These are phyloP conservation scores for Podaxis carcinomalis DNA, from an alignment of 768 basidiomycete genomes.

Conservation along the genomic window DNA sequence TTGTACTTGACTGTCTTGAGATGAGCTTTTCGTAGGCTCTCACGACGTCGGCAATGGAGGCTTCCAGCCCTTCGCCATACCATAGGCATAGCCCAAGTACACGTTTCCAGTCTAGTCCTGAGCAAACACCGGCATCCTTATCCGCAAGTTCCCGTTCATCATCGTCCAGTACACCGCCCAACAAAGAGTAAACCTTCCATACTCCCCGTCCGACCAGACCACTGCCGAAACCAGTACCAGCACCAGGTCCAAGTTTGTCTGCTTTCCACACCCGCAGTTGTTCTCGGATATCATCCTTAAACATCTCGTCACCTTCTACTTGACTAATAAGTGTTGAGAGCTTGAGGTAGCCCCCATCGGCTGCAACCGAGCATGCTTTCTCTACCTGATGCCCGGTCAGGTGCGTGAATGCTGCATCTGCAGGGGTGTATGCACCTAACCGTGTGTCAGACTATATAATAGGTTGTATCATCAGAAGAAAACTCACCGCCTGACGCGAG, in stretches of 20 bases:
- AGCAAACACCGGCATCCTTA: slow-evolving; percentile 43
- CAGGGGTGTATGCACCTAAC: slow-evolving; percentile 33
- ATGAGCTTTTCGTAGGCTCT: slow-evolving; percentile 49
- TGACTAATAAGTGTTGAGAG: slow-evolving; percentile 89
- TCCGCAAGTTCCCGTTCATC: slow-evolving; percentile 49
- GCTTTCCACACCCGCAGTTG: slow-evolving; percentile 85
- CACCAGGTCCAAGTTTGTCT: slow-evolving; percentile 44
- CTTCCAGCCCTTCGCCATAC: slow-evolving; percentile 74
- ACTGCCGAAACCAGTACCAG: slow-evolving; percentile 15
- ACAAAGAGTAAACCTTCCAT: slow-evolving; percentile 77
- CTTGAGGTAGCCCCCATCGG: slow-evolving; percentile 74
- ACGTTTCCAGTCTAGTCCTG: slow-evolving; percentile 90
- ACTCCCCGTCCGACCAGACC: slow-evolving; percentile 53
- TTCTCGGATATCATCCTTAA: slow-evolving; percentile 63
- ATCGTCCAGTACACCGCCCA: slow-evolving; percentile 68
- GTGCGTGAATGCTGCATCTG: slow-evolving; percentile 64
- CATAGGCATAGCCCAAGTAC: slow-evolving; percentile 88
- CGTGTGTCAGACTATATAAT: not conserved
- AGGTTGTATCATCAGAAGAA: not conserved
- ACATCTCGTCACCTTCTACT: slow-evolving; percentile 72
- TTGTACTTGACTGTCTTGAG: slow-evolving; percentile 31
- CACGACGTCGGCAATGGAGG: slow-evolving; percentile 68
- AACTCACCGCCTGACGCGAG: slow-evolving; percentile 21
- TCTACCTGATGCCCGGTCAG: slow-evolving; percentile 89
- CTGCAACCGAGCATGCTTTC: slow-evolving; percentile 70